Percentiles rank a stretch among this genome's conserved stretches.
phyloP scores from a whole-genome alignment of 495 filamentous ascomycete genomes.

The Alectoria sarmentosa region DNA sequence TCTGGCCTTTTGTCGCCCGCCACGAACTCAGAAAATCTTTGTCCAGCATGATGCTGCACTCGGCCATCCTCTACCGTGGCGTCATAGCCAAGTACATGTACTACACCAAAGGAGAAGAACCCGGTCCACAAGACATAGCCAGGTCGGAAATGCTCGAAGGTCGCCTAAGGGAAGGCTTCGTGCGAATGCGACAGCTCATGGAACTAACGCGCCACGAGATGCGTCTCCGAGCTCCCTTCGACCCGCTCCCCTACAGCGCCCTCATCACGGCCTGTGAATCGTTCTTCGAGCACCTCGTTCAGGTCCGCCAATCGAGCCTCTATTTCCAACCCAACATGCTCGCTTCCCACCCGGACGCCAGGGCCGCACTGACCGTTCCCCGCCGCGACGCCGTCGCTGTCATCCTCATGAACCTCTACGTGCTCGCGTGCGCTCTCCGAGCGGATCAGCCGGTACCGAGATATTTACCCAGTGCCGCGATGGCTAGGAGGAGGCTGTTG shows the following conservation, averaged over 20 bases:
- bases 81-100: slow-evolving; percentile 54
- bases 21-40: slow-evolving; percentile 51
- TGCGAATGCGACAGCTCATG: slow-evolving; percentile 48
- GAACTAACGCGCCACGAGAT: slow-evolving; percentile 53
- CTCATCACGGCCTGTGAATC: slow-evolving; percentile 47
- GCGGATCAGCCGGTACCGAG: slow-evolving; percentile 44
- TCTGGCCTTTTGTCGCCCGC: slow-evolving; percentile 54
- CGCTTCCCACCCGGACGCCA: slow-evolving; percentile 28
- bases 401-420: slow-evolving; percentile 51
- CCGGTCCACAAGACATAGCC: slow-evolving; percentile 42
- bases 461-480: slow-evolving; percentile 48
- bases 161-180: slow-evolving; percentile 50
- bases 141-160: slow-evolving; percentile 52
- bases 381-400: slow-evolving; percentile 50
- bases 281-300: slow-evolving; percentile 52
- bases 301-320: slow-evolving; percentile 49
- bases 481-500: slow-evolving; percentile 43
- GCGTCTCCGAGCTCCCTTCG: slow-evolving; percentile 49
- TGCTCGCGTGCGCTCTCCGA: slow-evolving; percentile 47
- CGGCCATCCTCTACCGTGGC: slow-evolving; percentile 46
- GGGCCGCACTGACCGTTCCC: slow-evolving; percentile 38
- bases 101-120: slow-evolving; percentile 44
- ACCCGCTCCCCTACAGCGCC: slow-evolving; percentile 48
- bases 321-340: slow-evolving; percentile 45
- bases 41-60: slow-evolving; percentile 47